These are phyloP conservation scores for Sarocladium kiliense DNA, from an alignment of 2,329 filamentous ascomycete species.

Conservation along the genomic window DNA sequence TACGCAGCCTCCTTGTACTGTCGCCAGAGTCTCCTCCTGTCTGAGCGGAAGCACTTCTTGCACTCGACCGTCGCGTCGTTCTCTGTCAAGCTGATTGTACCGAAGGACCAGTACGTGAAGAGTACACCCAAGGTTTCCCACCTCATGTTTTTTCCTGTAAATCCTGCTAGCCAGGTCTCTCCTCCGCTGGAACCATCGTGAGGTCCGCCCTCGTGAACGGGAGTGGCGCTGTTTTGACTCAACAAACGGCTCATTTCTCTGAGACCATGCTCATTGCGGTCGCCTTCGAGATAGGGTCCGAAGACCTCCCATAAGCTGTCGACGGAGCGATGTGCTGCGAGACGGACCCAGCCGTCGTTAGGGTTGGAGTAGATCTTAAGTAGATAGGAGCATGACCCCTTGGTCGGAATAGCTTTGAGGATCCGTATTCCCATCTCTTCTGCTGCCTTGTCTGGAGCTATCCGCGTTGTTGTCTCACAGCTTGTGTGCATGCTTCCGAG, in stretches of 20 bases:
- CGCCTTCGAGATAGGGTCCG: background rate
- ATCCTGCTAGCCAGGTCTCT: constrained; percentile 32
- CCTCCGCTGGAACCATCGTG: constrained; percentile 26
- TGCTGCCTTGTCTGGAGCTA: constrained; percentile 2
- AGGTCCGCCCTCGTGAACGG: constrained; percentile 19
- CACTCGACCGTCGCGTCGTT: constrained; percentile 8
- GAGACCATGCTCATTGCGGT: background rate
- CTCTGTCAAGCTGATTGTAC: constrained; percentile 8
- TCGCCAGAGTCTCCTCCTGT: constrained; percentile 5
- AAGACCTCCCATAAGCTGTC: constrained; percentile 25
- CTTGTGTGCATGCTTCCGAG: background rate
- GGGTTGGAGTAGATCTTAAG: constrained; percentile 13
- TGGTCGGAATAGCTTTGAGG: constrained; percentile 30
- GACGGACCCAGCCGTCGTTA: constrained; percentile 27
- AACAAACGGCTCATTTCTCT: constrained; percentile 18
- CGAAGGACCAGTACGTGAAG: constrained; percentile 16
- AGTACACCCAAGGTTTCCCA: constrained; percentile 40
- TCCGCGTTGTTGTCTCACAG: background rate
- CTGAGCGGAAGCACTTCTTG: constrained; percentile 7
- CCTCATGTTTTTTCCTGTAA: constrained; percentile 31
- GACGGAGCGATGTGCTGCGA: constrained; percentile 23
- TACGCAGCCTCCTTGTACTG: constrained; percentile 1
- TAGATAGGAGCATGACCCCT: constrained; percentile 14
- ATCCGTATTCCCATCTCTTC: constrained; percentile 23
- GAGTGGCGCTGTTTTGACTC: constrained; percentile 13